These are phyloP conservation scores for Oryza meridionalis DNA, from an alignment of 176 grass and related monocot species.

Conservation along the genomic window DNA sequence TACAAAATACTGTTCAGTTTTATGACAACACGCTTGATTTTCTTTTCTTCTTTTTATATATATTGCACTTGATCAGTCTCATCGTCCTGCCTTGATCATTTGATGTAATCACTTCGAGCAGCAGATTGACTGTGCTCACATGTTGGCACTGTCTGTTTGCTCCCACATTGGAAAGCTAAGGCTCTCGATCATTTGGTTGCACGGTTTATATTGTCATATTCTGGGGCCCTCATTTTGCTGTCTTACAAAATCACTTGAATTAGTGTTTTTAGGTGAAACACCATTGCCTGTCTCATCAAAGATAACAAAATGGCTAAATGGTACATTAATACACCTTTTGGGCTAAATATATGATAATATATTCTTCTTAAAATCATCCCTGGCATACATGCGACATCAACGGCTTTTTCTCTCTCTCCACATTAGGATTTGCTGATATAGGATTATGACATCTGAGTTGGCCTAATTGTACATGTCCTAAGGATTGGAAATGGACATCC, in stretches of 20 bases:
- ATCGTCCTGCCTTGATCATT: conserved; percentile 13
- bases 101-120: conserved; percentile 39
- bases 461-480: neutral
- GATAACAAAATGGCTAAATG: neutral
- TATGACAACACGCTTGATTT: conserved; percentile 17
- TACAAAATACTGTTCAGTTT: conserved; percentile 27
- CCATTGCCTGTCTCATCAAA: neutral
- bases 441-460: neutral
- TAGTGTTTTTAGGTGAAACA: neutral
- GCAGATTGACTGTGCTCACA: conserved; percentile 23
- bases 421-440: neutral
- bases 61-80: neutral
- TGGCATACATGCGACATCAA: neutral
- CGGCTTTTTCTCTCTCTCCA: neutral
- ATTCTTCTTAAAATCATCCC: neutral
- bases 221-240: neutral
- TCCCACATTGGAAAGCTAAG: neutral
- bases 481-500: neutral
- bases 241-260: neutral
- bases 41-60: neutral
- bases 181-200: conserved; percentile 20
- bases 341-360: neutral
- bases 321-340: neutral
- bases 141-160: conserved; percentile 6
- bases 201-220: neutral